These are phyloP conservation scores for Poa annua DNA, from an alignment of 176 grass and related monocot species.

Conservation along the genomic window DNA sequence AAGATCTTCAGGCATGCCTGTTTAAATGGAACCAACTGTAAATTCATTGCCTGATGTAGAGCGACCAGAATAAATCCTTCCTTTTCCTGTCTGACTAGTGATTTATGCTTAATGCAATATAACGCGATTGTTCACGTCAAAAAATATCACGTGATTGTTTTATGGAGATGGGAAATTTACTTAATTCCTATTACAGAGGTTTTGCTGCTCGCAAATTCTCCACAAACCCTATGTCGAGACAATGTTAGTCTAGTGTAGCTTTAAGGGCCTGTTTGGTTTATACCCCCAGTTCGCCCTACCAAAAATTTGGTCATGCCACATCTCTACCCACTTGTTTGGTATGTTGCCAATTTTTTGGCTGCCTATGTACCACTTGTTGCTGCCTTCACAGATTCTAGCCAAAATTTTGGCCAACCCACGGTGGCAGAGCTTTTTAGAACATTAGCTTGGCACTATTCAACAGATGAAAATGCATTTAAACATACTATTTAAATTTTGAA, in stretches of 20 bases:
- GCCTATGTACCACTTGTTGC: no score
- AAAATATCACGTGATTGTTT: background rate
- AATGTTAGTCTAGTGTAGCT: background rate
- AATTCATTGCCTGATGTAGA: background rate
- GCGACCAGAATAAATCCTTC: background rate
- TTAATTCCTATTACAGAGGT: background rate
- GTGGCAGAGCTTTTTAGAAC: background rate
- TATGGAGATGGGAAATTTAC: background rate
- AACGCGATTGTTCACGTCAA: background rate
- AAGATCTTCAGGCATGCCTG: conserved; percentile 10
- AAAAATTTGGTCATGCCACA: no score
- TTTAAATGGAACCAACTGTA: conserved; percentile 5
- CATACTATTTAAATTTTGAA: background rate
- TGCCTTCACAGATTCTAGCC: no score
- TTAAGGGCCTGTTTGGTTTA: no score
- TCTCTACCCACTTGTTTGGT: no score
- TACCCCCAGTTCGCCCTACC: no score
- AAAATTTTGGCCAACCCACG: no score
- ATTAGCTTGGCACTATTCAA: background rate
- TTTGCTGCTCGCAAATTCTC: background rate
- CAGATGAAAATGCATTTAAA: background rate
- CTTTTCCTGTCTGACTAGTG: background rate
- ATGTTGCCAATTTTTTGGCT: no score
- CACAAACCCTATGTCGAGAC: background rate
- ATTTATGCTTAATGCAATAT: conserved; percentile 8